phyloP scores from a whole-genome alignment of 208 protist species.

The Leishmania gerbilli region DNA sequence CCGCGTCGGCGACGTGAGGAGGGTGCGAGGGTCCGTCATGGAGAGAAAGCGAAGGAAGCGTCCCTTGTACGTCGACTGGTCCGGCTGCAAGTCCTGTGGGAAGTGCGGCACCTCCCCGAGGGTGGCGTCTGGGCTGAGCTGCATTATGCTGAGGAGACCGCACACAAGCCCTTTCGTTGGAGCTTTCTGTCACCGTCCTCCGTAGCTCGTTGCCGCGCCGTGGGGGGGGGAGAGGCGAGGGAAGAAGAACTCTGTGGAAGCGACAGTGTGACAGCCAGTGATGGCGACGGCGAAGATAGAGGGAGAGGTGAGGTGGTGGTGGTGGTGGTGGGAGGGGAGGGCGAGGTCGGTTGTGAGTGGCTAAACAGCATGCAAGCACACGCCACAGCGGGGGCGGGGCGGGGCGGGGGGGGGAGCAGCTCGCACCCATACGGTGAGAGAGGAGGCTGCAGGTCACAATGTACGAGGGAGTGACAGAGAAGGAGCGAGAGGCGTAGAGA shows the following conservation, averaged over 20 bases:
- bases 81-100: conserved; percentile 39
- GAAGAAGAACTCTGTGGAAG: not conserved
- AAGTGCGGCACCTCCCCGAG: conserved; percentile 43
- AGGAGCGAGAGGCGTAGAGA: not conserved
- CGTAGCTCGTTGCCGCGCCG: not conserved
- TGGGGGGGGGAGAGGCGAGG: not conserved
- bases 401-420: not conserved
- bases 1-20: conserved; percentile 41
- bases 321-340: not conserved
- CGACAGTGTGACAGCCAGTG: not conserved
- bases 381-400: too few relatives aligned
- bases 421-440: not conserved
- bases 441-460: not conserved
- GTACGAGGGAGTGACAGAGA: not conserved
- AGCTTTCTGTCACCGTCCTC: not conserved
- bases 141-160: not conserved
- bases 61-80: conserved; percentile 45
- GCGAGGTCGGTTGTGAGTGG: not conserved
- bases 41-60: conserved; percentile 45
- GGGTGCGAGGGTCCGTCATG: conserved; percentile 57
- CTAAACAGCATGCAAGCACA: too few relatives aligned
- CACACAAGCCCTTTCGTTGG: not conserved
- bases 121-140: conserved; percentile 7
- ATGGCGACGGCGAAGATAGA: not conserved
- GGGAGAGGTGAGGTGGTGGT: not conserved